Evolutionary conservation across 2,329 filamentous ascomycete genomes (phyloP).

Genomic region (Zelopaecilomyces penicillatus): DNA sequence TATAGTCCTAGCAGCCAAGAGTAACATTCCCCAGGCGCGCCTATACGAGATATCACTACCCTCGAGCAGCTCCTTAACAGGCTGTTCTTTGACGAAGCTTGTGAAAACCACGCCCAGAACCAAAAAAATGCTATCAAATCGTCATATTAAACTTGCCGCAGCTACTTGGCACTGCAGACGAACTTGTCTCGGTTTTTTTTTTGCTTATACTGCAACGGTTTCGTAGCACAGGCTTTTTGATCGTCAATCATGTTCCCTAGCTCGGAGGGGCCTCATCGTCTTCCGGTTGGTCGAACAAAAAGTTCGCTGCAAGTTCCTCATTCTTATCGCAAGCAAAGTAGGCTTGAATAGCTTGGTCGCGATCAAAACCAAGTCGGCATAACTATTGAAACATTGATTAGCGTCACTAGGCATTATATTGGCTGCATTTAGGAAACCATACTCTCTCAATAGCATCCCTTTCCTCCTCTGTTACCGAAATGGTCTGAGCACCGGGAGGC

Average conservation of each 20-base stretch:
- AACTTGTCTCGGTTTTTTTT: constrained; percentile 5
- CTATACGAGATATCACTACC: too few relatives aligned
- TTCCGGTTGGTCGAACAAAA: constrained; percentile 93
- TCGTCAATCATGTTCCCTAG: constrained; percentile 18
- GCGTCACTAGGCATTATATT: constrained; percentile 1
- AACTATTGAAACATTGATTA: constrained; percentile 43
- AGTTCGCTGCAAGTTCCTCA: constrained; percentile 95
- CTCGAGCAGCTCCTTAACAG: too few relatives aligned
- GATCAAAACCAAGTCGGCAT: constrained; percentile 85
- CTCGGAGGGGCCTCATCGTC: constrained; percentile 56
- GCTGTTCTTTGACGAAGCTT: too few relatives aligned
- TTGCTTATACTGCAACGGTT: constrained; percentile 12
- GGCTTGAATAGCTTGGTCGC: constrained; percentile 90
- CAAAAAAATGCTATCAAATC: constrained; percentile 2
- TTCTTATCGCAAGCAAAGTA: constrained; percentile 99
- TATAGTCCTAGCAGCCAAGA: too few relatives aligned
- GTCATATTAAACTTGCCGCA: neutral
- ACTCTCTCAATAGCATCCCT: constrained; percentile 93
- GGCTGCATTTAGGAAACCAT: constrained; percentile 17
- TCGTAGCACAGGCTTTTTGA: constrained; percentile 17
- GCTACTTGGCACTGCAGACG: neutral
- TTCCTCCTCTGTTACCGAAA: constrained; percentile 91
- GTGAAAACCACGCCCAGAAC: too few relatives aligned
- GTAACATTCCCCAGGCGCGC: too few relatives aligned
- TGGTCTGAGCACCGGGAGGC: constrained; percentile 80